Evolutionary conservation across 129 eudicot species (phyloP).

Genomic region (Tanacetum coccineum): DNA sequence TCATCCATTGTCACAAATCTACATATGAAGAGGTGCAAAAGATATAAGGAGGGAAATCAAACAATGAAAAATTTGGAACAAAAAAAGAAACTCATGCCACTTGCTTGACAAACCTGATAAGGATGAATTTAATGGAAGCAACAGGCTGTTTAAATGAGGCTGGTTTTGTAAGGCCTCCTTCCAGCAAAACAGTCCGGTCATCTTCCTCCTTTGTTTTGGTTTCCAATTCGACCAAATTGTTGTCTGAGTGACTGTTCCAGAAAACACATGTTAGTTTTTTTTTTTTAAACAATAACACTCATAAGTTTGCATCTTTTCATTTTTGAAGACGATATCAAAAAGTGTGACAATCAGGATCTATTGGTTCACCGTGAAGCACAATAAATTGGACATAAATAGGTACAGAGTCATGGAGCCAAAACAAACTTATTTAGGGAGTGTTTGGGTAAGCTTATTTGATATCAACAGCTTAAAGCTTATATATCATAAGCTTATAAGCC

Average conservation of each 20-base stretch:
- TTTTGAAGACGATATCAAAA: not conserved
- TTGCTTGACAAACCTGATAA: constrained; percentile 50
- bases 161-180: constrained; percentile 87
- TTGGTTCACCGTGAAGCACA: constrained; percentile 10
- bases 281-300: constrained; percentile 13
- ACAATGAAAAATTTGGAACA: constrained; percentile 15
- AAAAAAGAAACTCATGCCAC: constrained; percentile 8
- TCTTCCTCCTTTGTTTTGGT: constrained; percentile 71
- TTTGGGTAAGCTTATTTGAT: too few species aligned
- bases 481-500: too few species aligned
- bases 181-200: constrained; percentile 70
- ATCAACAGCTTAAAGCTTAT: not conserved
- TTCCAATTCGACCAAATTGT: constrained; percentile 71
- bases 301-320: constrained; percentile 21
- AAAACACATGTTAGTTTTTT: constrained; percentile 12
- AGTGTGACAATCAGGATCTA: constrained; percentile 7
- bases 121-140: constrained; percentile 55
- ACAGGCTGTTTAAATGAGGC: constrained; percentile 57
- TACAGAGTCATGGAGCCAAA: constrained; percentile 8
- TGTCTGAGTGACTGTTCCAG: constrained; percentile 76
- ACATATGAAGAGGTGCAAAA: constrained; percentile 11
- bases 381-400: not conserved
- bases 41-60: constrained; percentile 18
- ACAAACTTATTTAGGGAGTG: too few species aligned
- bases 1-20: constrained; percentile 94